Evolutionary conservation across 2,329 filamentous ascomycete species (phyloP), one percentile per base, ranked within the genome.

Genomic region (Zelopaecilomyces penicillatus): DNA sequence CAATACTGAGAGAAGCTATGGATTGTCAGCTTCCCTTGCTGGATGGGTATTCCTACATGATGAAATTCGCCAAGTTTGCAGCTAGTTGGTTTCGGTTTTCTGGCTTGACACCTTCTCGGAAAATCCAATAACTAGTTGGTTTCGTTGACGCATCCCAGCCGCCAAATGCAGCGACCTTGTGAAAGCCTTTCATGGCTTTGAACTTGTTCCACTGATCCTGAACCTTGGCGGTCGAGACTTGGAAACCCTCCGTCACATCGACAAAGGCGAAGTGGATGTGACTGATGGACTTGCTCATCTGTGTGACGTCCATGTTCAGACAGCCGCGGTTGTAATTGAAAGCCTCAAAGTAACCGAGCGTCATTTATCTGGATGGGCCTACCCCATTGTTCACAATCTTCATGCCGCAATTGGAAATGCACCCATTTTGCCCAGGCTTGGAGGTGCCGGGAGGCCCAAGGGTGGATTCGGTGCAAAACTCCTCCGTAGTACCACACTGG

Each of bases 401-500:
- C 34, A 35, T 52, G 4, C 54, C 53, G 27, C 54, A 56, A 43
- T 52, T 59, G 6, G 54, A 55, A 2, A 52, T 48, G 39, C 54
- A 56, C 3, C 50, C 50, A 26, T 48, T 48, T 5, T 32, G 46
- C 11, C 46, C 50, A 6, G 50, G 49, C 19, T 39, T 37, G 4
- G 47, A 41, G 2, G 54, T 54, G 9, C 55, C 53, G 0, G 53
- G 54, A 6, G 47, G 45, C 5, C 50, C 52, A 0, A 55, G 62
- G 5, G 34, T 27, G 28, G 51, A 41, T 8, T 48, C 48, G 11
- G 52, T 58, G 53, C 68, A 73, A 48, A 68, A 70, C 6, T 65
- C 65, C 1, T 44, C 42, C 0, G 64, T 66, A 5, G 57, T 61
- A n/a, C 68, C 68, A 37, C 70, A 73, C 12, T 64, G 55, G 5